Base-by-base conservation (phyloP, 2,329 filamentous ascomycete genomes). In the Penicillium psychrosexuale region DNA sequence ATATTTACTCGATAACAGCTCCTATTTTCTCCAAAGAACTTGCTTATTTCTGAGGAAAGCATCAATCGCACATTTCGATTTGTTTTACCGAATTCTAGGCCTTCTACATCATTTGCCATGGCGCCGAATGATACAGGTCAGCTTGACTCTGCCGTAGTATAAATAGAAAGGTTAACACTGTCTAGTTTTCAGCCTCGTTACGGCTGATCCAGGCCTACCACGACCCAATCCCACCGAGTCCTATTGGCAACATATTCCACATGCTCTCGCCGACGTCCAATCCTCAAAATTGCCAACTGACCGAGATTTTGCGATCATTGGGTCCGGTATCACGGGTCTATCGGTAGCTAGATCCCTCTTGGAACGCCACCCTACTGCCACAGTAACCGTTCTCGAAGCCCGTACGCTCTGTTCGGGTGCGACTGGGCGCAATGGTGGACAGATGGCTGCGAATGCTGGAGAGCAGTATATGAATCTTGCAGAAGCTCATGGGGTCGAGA, bases 351-450 rank as follows among this genome's bases (percentile, higher is more conserved):
- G 67, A 43, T 67, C 69, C 31, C 55, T 75, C 1, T 58, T 74
- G 5, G 62, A 68, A 22, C 36, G 53, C 1, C 59, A 69, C 24
- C 61, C 64, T 0, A 51, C 59, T 11, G 61, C 64, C 8, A 66
- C 59, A 15, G 63, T 75, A 17, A 66, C 65, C 3, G 63, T 74
- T 5, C 59, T 75, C 1, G 72, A 74, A 61, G 71, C 72, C 11
- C 66, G 72, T 13, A 60, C 65, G 8, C 61, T 73, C 3, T 71
- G 69, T 34, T 73, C 70, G 7, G 72, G 72, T 15, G 72, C 72
- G 1, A 74, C 72, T 1, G 72, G 72, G 2, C 64, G 72, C 11
- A 74, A 75, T 63, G 72, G 71, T 12, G 72, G 71, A 0, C 70
- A 73, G 40, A 61, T 68, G 57, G 63, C 63, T 11, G 53, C 62